These are phyloP conservation scores for Letharia lupina DNA, from an alignment of 495 filamentous ascomycete species.

Conservation along the genomic window DNA sequence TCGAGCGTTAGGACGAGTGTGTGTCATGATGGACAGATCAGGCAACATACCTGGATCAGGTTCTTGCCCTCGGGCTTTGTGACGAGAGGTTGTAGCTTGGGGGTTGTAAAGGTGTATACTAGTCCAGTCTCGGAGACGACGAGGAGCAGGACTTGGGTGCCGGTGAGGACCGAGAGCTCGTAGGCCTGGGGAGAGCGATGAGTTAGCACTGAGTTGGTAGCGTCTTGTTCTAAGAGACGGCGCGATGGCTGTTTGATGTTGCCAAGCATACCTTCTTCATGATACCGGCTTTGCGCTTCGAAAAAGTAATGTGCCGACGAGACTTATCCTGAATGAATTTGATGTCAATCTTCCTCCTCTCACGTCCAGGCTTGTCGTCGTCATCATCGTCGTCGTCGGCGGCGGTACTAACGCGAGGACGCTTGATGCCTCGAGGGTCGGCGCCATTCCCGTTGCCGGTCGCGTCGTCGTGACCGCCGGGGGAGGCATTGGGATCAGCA, in stretches of 20 bases:
- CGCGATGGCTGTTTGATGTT: constrained; percentile 7
- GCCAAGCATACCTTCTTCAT: constrained; percentile 90
- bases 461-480: constrained; percentile 46
- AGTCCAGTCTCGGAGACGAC: constrained; percentile 98
- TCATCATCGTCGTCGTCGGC: constrained; percentile 97
- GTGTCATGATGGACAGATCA: constrained; percentile 5
- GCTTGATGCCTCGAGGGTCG: constrained; percentile 81
- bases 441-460: constrained; percentile 45
- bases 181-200: constrained; percentile 59
- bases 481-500: constrained; percentile 30
- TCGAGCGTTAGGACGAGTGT: constrained; percentile 22
- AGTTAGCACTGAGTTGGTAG: constrained; percentile 6
- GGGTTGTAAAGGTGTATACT: constrained; percentile 98
- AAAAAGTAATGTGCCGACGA: constrained; percentile 99
- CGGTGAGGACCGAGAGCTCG: constrained; percentile 93
- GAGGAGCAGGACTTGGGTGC: constrained; percentile 92
- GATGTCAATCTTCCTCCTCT: constrained; percentile 99
- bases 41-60: constrained; percentile 77
- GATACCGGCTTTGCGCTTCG: constrained; percentile 99
- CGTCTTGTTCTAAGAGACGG: constrained; percentile 5
- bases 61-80: constrained; percentile 99
- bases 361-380: constrained; percentile 95
- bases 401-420: constrained; percentile 66
- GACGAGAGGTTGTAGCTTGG: constrained; percentile 96
- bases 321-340: constrained; percentile 99